Base-by-base conservation (phyloP, 2,329 filamentous ascomycete genomes). In the Fusarium fujikuroi region DNA sequence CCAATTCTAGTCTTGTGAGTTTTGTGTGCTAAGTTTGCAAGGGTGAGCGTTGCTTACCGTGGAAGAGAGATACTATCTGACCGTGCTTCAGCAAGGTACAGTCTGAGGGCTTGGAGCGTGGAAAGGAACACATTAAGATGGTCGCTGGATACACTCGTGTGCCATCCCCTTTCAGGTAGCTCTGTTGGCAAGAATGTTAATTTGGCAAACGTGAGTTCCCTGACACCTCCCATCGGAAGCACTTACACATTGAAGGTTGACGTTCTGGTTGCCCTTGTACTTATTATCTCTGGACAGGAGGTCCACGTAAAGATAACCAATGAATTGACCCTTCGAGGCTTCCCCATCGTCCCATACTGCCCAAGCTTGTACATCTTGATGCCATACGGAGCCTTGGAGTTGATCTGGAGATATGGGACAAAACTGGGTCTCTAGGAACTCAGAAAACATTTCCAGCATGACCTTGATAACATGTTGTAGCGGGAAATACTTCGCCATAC, bases 261-360 rank as follows among this genome's bases (percentile, higher is more conserved):
- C 14, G 9, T 49, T 49, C 28, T 49, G 28, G 28, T n/a, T 49
- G 4, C 28, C 28, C 25, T 49, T 32, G 7, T 49, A 49, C 28
- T 49, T 49, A 3, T 12, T 49, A 16, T 32, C 21, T 32, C 46
- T n/a, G 1, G 28, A 30, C 2, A 32, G 28, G 2, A 49, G 46
- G 10, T 49, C 28, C 28, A 32, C 12, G 4, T 32, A 49, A 7
- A 32, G 28, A 7, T 49, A 32, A 5, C 28, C 46, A 12, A 49
- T n/a, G 21, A 49, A 49, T 12, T n/a, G 9, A 0, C 14, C 14
- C 3, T 32, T 11, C 2, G 7, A n/a, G 2, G 19, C 9, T n/a
- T 4, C 21, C 3, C 7, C 5, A 3, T 9, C 6, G 2, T 32
- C 46, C 28, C 46, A n/a, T 2, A n/a, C 46, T 9, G 14, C 7